Conservation (phyloP, 768 basidiomycete genomes). For the Hygrophorus russula region DNA sequence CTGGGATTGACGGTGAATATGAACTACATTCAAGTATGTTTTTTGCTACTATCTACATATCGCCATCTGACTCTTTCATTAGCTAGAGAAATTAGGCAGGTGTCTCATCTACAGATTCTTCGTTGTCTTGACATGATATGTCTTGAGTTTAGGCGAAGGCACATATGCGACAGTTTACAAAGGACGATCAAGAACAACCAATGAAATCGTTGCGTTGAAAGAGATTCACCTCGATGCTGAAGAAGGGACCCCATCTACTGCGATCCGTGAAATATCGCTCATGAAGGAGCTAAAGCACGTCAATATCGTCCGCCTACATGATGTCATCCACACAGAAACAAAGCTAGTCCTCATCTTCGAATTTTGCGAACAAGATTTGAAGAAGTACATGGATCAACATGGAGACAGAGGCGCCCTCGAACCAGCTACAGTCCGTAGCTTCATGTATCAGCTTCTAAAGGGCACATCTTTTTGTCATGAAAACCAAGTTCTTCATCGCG, state of each 20-base stretch:
- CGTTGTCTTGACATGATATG: neutral
- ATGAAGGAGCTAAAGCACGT: constrained; percentile 99
- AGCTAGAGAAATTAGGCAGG: constrained; percentile 85
- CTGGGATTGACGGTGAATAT: constrained; percentile 13
- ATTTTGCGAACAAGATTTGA: constrained; percentile 96
- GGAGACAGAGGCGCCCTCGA: constrained; percentile 94
- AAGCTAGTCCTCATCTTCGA: constrained; percentile 98
- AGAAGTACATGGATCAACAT: constrained; percentile 98
- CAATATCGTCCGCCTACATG: constrained; percentile 96
- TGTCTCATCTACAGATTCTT: constrained; percentile 1
- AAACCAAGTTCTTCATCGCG: constrained; percentile 94
- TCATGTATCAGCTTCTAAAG: constrained; percentile 96
- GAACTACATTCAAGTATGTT: constrained; percentile 45
- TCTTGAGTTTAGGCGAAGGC: constrained; percentile 53
- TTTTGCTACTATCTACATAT: constrained; percentile 1
- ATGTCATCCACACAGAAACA: constrained; percentile 97
- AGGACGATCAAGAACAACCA: constrained; percentile 95
- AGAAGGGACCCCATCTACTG: constrained; percentile 97
- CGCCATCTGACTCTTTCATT: constrained; percentile 1
- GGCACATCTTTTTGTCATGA: constrained; percentile 98
- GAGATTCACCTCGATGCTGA: constrained; percentile 99
- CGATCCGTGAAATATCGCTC: constrained; percentile 96
- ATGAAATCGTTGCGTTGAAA: constrained; percentile 96
- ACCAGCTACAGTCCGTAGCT: constrained; percentile 82
- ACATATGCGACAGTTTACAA: constrained; percentile 98